Percentiles rank a stretch among this genome's conserved stretches.
These are phyloP conservation scores for Moniliella sp. DNA, from an alignment of 1,284 basidiomycete genomes.

Conservation along the genomic window DNA sequence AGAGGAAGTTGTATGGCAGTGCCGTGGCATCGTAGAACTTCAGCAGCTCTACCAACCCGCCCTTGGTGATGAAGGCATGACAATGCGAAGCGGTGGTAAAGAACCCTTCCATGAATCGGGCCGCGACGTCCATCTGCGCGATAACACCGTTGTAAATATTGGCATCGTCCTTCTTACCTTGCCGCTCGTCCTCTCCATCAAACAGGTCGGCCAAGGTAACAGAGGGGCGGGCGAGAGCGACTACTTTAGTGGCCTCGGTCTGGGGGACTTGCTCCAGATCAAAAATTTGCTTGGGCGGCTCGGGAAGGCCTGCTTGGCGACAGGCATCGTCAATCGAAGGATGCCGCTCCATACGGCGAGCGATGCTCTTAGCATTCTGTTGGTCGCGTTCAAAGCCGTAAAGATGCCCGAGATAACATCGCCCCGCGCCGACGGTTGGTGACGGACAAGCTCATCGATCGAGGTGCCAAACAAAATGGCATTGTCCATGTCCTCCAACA, in stretches of 20 bases:
- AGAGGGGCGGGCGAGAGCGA: neutral
- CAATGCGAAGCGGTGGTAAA: slow-evolving; percentile 70
- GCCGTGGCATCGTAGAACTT: slow-evolving; percentile 61
- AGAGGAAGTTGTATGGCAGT: slow-evolving; percentile 68
- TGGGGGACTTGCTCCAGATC: neutral
- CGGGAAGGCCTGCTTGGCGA: too few relatives aligned
- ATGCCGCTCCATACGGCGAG: too few relatives aligned
- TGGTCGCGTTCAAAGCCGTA: neutral
- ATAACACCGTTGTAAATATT: slow-evolving; percentile 15
- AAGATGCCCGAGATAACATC: slow-evolving; percentile 45
- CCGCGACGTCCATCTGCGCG: slow-evolving; percentile 19
- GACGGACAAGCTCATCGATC: slow-evolving; percentile 83
- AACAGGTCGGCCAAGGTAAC: slow-evolving; percentile 15
- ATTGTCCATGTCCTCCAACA: slow-evolving; percentile 80
- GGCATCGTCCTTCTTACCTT: slow-evolving; percentile 9
- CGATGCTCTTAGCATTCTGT: too few relatives aligned
- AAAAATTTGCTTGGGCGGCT: too few relatives aligned
- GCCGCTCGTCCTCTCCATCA: slow-evolving; percentile 8
- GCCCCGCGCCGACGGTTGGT: slow-evolving; percentile 69
- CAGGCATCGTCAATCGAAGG: too few relatives aligned
- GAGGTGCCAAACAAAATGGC: slow-evolving; percentile 65
- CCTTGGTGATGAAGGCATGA: slow-evolving; percentile 64
- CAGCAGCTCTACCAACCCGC: slow-evolving; percentile 56
- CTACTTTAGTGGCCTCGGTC: neutral
- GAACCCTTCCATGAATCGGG: slow-evolving; percentile 52